A percentile compares a stretch with the other conserved stretches of the same genome.
These are phyloP conservation scores for Coemansia sp. DNA, from an alignment of 192 early-diverging fungal genomes.

Conservation along the genomic window DNA sequence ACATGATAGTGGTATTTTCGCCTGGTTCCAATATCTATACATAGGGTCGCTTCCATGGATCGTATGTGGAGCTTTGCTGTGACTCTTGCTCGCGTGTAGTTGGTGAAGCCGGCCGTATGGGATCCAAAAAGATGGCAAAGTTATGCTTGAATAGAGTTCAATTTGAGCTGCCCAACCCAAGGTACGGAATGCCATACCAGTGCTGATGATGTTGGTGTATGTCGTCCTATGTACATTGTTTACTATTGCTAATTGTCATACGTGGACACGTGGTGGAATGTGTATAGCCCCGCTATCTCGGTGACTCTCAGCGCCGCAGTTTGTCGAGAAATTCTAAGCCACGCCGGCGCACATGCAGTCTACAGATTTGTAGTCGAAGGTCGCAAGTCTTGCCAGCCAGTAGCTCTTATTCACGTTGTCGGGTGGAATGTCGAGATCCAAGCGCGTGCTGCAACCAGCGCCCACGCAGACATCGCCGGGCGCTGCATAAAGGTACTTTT, in stretches of 20 bases:
- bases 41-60: slow-evolving; percentile 42
- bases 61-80: slow-evolving; percentile 29
- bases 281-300: slow-evolving; percentile 9
- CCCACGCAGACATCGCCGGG: background rate
- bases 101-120: slow-evolving; percentile 42
- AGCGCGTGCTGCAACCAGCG: background rate
- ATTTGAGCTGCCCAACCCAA: background rate
- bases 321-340: slow-evolving; percentile 39
- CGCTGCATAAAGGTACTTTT: slow-evolving; percentile 37
- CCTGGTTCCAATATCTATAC: background rate
- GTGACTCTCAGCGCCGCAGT: slow-evolving; percentile 18
- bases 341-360: slow-evolving; percentile 46
- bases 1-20: background rate
- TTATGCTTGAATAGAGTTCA: slow-evolving; percentile 19
- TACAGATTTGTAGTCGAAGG: slow-evolving; percentile 49
- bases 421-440: slow-evolving; percentile 46
- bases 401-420: slow-evolving; percentile 30
- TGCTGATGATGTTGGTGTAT: background rate
- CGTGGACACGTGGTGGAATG: too few relatives aligned
- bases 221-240: background rate
- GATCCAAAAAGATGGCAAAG: slow-evolving; percentile 19
- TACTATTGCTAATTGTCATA: background rate
- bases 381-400: slow-evolving; percentile 29
- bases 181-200: background rate
- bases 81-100: slow-evolving; percentile 9